A percentile compares a stretch with the other conserved stretches of the same genome.
Evolutionary conservation across 306 rosid species (phyloP).

Genomic region (Ceratonia siliqua): DNA sequence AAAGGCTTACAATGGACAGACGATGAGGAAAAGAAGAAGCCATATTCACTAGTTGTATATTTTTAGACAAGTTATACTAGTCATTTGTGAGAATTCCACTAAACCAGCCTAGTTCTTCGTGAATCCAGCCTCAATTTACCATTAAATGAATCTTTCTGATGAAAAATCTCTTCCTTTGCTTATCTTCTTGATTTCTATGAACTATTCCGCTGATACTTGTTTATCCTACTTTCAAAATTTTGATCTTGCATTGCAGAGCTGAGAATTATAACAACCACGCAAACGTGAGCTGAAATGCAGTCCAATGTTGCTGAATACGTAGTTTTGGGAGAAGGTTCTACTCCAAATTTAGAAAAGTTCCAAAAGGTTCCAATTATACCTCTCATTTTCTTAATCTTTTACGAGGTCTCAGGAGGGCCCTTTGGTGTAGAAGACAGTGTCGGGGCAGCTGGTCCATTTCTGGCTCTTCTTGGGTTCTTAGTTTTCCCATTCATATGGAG

Average conservation of each 20-base stretch:
- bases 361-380: slow-evolving; percentile 40
- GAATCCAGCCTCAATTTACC: background rate
- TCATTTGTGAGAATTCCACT: too few species aligned
- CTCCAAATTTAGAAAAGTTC: slow-evolving; percentile 11
- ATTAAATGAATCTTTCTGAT: background rate
- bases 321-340: slow-evolving; percentile 18
- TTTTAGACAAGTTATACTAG: background rate
- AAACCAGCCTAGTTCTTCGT: background rate
- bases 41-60: background rate
- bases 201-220: background rate
- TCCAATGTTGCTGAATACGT: slow-evolving; percentile 26
- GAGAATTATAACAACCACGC: background rate
- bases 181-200: background rate
- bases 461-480: slow-evolving; percentile 58
- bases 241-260: too few species aligned
- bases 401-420: slow-evolving; percentile 74
- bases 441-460: slow-evolving; percentile 62
- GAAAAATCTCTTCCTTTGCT: background rate
- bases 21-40: too few species aligned
- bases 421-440: slow-evolving; percentile 71
- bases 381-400: slow-evolving; percentile 60
- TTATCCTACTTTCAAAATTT: background rate
- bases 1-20: too few species aligned
- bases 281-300: slow-evolving; percentile 30
- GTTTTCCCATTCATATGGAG: slow-evolving; percentile 64